A percentile compares a stretch with the other conserved stretches of the same genome.
These are phyloP conservation scores for Saksenaea oblongispora DNA, from an alignment of 371 early-diverging fungal genomes.

Conservation along the genomic window DNA sequence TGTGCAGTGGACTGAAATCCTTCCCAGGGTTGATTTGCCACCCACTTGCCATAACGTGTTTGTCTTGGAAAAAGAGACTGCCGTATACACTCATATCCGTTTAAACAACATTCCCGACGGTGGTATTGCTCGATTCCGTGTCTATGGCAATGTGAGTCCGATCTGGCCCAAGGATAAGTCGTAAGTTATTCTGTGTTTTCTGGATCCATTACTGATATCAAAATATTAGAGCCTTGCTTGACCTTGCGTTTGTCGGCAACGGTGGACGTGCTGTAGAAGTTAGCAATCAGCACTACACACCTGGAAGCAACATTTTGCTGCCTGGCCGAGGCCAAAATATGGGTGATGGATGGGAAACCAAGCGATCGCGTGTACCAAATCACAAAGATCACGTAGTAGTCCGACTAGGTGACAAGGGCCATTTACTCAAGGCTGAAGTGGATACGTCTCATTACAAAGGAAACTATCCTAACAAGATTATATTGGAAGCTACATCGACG, in stretches of 20 bases:
- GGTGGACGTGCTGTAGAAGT: conserved; percentile 75
- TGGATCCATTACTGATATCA: background rate
- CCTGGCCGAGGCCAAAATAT: conserved; percentile 73
- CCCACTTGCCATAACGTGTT: conserved; percentile 74
- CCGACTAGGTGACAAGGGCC: conserved; percentile 76
- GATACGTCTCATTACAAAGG: conserved; percentile 89
- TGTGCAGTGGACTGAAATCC: conserved; percentile 74
- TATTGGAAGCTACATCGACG: conserved; percentile 56
- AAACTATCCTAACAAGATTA: conserved; percentile 79
- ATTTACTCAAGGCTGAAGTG: conserved; percentile 71
- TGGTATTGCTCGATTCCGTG: conserved; percentile 86
- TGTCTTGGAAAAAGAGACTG: conserved; percentile 51
- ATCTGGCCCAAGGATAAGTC: conserved; percentile 56
- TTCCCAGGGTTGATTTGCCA: conserved; percentile 67
- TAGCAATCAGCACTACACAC: conserved; percentile 82
- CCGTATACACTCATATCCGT: conserved; percentile 72
- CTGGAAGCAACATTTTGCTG: conserved; percentile 74
- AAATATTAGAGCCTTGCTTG: conserved; percentile 55
- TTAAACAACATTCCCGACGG: conserved; percentile 91
- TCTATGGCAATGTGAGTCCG: conserved; percentile 79
- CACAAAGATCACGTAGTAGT: conserved; percentile 78
- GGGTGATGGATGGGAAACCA: conserved; percentile 84
- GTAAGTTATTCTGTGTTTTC: conserved; percentile 25
- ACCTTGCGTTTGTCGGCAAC: conserved; percentile 76
- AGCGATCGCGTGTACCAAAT: conserved; percentile 66